A percentile compares a stretch with the other conserved stretches of the same genome.
Conservation (phyloP, 176 grass and related monocot species). For the Chloris gayana region DNA sequence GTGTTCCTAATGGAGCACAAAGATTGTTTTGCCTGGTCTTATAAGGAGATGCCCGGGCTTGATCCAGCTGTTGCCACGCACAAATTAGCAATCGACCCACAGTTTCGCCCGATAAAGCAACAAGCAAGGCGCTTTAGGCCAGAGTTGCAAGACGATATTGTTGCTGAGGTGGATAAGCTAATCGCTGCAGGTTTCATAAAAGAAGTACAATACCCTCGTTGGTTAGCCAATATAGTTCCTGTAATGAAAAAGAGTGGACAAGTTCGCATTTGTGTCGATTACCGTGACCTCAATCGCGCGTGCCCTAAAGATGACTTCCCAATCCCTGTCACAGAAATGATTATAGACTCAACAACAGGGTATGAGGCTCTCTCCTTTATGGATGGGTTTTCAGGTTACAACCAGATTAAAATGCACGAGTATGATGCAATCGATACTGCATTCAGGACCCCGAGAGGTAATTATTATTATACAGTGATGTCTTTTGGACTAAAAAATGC, state of each 20-base stretch:
- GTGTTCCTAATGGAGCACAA: neutral
- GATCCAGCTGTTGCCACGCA: neutral
- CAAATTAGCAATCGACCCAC: neutral
- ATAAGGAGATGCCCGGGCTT: neutral
- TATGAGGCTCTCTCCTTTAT: neutral
- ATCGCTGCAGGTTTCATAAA: neutral
- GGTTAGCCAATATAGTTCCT: neutral
- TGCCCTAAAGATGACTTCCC: slow-evolving; percentile 12
- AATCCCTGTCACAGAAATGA: neutral
- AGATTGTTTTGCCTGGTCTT: neutral
- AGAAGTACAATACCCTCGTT: neutral
- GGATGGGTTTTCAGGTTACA: neutral
- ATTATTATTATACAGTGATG: neutral
- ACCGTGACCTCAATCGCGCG: neutral
- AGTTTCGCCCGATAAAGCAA: neutral
- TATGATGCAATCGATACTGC: neutral
- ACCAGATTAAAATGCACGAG: neutral
- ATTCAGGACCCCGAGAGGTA: neutral
- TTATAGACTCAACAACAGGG: neutral
- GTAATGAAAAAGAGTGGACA: neutral
- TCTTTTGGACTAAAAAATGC: neutral
- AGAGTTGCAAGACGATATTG: neutral
- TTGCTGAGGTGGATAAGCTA: neutral
- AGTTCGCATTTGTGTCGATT: neutral
- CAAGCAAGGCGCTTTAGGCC: neutral